Conservation (phyloP, 768 basidiomycete species). For the Boletus reticuloceps region DNA sequence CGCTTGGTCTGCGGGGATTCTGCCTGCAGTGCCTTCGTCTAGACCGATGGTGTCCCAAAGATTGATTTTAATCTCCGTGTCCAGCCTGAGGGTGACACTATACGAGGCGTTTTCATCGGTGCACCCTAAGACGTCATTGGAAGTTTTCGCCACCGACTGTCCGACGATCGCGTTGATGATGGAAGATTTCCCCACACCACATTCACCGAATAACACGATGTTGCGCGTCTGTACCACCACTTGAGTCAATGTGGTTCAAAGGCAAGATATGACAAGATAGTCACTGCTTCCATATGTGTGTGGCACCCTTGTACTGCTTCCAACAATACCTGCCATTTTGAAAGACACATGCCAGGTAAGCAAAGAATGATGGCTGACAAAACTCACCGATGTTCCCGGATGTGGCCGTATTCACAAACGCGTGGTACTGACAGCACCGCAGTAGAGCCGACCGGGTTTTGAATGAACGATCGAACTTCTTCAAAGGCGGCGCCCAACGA, state of each 20-base stretch:
- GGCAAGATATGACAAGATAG: neutral
- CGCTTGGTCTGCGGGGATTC: constrained; percentile 13
- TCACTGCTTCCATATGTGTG: constrained; percentile 7
- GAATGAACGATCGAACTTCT: neutral
- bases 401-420: neutral
- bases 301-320: neutral
- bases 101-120: constrained; percentile 26
- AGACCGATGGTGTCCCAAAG: constrained; percentile 38
- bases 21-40: constrained; percentile 28
- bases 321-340: neutral
- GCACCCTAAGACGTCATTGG: constrained; percentile 28
- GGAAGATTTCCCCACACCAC: constrained; percentile 39
- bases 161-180: constrained; percentile 37
- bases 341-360: neutral
- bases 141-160: constrained; percentile 21
- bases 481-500: neutral
- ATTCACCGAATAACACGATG: constrained; percentile 35
- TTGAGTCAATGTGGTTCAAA: neutral
- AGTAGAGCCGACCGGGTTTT: neutral
- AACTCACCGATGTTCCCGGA: neutral
- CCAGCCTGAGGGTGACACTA: constrained; percentile 4
- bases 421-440: too few relatives aligned
- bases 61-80: constrained; percentile 15
- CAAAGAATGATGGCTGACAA: neutral
- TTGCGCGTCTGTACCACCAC: constrained; percentile 21